A percentile compares a stretch with the other conserved stretches of the same genome.
Evolutionary conservation across 2,329 filamentous ascomycete species (phyloP).

Genomic region (Cladosporium sp.): DNA sequence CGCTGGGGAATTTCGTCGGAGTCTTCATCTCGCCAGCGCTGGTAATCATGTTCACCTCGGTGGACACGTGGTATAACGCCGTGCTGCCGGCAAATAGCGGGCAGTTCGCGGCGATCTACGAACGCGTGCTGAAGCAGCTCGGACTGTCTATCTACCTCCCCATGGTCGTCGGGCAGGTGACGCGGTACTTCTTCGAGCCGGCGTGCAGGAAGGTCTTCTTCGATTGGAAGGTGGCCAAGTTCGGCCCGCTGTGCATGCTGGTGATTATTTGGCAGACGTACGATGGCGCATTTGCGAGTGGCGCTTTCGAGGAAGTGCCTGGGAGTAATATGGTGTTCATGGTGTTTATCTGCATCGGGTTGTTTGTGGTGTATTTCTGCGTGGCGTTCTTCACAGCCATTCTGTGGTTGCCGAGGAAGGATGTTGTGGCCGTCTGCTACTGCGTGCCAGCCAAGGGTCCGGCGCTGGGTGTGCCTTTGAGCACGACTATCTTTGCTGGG

Average conservation of each 20-base stretch:
- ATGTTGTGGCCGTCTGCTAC: constrained; percentile 68
- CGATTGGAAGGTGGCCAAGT: constrained; percentile 42
- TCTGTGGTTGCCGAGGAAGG: constrained; percentile 53
- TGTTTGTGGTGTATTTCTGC: constrained; percentile 59
- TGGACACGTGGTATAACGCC: constrained; percentile 50
- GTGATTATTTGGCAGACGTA: constrained; percentile 63
- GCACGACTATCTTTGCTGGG: constrained; percentile 63
- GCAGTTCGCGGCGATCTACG: constrained; percentile 59
- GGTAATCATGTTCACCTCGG: constrained; percentile 58
- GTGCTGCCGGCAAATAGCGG: constrained; percentile 51
- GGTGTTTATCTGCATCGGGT: constrained; percentile 62
- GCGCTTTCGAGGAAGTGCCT: constrained; percentile 56
- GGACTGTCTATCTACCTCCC: constrained; percentile 64
- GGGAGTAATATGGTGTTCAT: constrained; percentile 61
- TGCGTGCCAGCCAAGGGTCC: constrained; percentile 71
- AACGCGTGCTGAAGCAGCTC: constrained; percentile 63
- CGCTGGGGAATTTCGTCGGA: constrained; percentile 66
- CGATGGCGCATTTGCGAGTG: constrained; percentile 61
- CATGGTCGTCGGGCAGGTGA: constrained; percentile 55
- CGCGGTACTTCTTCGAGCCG: constrained; percentile 54
- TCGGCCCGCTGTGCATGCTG: constrained; percentile 43
- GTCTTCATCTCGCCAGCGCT: constrained; percentile 63
- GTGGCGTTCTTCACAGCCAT: constrained; percentile 56
- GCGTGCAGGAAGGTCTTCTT: constrained; percentile 52
- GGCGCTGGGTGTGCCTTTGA: constrained; percentile 64